phyloP scores from a whole-genome alignment of 1,139 yeast genomes.

The Suhomyces maxii region DNA sequence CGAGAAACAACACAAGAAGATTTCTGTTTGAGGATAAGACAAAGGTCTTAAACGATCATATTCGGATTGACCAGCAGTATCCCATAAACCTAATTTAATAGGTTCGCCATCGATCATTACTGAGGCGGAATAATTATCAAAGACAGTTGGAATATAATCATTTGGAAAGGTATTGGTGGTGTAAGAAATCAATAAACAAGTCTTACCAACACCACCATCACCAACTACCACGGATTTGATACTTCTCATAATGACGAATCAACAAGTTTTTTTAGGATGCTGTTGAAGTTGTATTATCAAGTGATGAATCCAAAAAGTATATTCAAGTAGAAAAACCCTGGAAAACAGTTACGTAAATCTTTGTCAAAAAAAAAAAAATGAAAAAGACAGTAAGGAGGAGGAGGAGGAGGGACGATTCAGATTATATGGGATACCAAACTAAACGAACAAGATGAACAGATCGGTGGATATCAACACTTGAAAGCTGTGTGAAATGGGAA shows the following conservation, averaged over 20 bases:
- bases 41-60: slow-evolving; percentile 89
- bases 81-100: slow-evolving; percentile 87
- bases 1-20: slow-evolving; percentile 84
- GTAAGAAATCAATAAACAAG: slow-evolving; percentile 85
- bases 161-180: slow-evolving; percentile 87
- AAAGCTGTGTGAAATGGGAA: too few species aligned
- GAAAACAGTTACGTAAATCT: too few species aligned
- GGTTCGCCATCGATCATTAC: slow-evolving; percentile 82
- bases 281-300: too few species aligned
- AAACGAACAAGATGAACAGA: too few species aligned
- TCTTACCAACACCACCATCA: slow-evolving; percentile 96
- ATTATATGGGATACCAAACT: too few species aligned
- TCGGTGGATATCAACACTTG: too few species aligned
- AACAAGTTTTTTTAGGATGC: too few species aligned
- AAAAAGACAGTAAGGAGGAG: too few species aligned
- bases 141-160: slow-evolving; percentile 84
- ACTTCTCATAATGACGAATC: slow-evolving; percentile 60
- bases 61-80: slow-evolving; percentile 97
- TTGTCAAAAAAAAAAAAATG: too few species aligned
- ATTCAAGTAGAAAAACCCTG: too few species aligned
- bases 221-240: slow-evolving; percentile 96
- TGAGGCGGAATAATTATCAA: slow-evolving; percentile 56
- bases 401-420: too few species aligned
- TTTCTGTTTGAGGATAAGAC: slow-evolving; percentile 90
- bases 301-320: too few species aligned